phyloP scores from a whole-genome alignment of 495 filamentous ascomycete species.

The Lophiostoma macrostomum region DNA sequence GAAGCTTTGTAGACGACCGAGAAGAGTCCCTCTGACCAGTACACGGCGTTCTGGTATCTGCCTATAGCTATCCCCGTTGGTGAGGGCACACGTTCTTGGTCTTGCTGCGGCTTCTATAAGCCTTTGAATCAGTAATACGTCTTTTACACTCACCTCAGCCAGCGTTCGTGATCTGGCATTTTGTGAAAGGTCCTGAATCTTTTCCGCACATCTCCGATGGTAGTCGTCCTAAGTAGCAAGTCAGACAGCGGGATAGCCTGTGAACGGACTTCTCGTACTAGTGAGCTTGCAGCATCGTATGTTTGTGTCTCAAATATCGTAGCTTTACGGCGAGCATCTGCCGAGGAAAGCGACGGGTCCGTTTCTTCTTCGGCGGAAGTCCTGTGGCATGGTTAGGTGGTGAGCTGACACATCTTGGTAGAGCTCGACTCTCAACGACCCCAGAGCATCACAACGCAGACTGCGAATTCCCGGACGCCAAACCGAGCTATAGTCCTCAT shows the following conservation, averaged over 20 bases:
- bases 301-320: slow-evolving; percentile 47
- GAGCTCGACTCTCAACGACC: no score
- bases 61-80: slow-evolving; percentile 61
- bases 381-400: slow-evolving; percentile 37
- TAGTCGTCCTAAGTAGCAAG: slow-evolving; percentile 53
- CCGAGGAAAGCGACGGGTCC: slow-evolving; percentile 14
- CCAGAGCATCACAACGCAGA: no score
- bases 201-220: slow-evolving; percentile 43
- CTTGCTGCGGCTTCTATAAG: slow-evolving; percentile 12
- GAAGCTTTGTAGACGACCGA: slow-evolving; percentile 73
- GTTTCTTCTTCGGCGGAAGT: slow-evolving; percentile 46
- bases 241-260: slow-evolving; percentile 34
- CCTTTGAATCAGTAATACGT: not conserved
- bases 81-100: slow-evolving; percentile 3
- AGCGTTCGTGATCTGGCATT: no score
- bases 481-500: no score
- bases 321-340: slow-evolving; percentile 27
- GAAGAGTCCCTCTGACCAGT: slow-evolving; percentile 72
- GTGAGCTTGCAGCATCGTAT: slow-evolving; percentile 41
- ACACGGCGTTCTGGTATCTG: slow-evolving; percentile 63
- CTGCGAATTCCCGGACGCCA: no score
- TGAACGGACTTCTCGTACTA: slow-evolving; percentile 15
- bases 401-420: slow-evolving; percentile 7
- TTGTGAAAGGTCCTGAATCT: slow-evolving; percentile 1
- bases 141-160: no score